A percentile compares a stretch with the other conserved stretches of the same genome.
phyloP scores from a whole-genome alignment of 2,329 filamentous ascomycete genomes.

The Fusarium robinianum region DNA sequence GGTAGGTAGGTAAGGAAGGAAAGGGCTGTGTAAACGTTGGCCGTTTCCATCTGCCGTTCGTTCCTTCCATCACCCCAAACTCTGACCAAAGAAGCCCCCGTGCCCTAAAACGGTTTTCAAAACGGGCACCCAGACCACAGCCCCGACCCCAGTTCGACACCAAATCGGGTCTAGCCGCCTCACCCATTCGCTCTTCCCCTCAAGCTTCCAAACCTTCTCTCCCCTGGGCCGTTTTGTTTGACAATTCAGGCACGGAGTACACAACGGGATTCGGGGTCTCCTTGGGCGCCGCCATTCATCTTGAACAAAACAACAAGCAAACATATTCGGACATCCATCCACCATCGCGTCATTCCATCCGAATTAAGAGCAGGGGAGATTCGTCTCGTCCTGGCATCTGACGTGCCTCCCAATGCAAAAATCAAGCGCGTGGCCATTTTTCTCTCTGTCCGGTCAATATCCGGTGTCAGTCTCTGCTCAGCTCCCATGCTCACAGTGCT shows the following conservation, averaged over 20 bases:
- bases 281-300: too few species aligned
- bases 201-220: too few species aligned
- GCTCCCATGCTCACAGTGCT: constrained; percentile 7
- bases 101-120: not conserved
- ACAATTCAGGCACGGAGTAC: too few species aligned
- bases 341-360: too few species aligned
- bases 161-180: too few species aligned
- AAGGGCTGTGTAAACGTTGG: constrained; percentile 2
- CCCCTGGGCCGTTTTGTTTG: too few species aligned
- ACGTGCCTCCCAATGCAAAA: constrained; percentile 14
- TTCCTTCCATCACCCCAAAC: constrained; percentile 6
- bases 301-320: too few species aligned
- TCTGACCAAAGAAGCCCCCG: not conserved
- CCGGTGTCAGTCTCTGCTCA: constrained; percentile 11
- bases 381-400: constrained; percentile 5
- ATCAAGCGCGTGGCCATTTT: constrained; percentile 13
- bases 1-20: not conserved
- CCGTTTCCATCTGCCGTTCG: constrained; percentile 8
- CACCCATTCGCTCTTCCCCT: too few species aligned
- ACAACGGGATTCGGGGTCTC: too few species aligned
- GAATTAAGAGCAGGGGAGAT: too few species aligned
- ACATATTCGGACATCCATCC: constrained; percentile 17
- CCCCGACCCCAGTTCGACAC: too few species aligned
- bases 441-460: constrained; percentile 27
- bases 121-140: too few species aligned